A percentile compares a stretch with the other conserved stretches of the same genome.
Evolutionary conservation across 192 early-diverging fungal genomes (phyloP).

Genomic region (Haplosporangium gracile): DNA sequence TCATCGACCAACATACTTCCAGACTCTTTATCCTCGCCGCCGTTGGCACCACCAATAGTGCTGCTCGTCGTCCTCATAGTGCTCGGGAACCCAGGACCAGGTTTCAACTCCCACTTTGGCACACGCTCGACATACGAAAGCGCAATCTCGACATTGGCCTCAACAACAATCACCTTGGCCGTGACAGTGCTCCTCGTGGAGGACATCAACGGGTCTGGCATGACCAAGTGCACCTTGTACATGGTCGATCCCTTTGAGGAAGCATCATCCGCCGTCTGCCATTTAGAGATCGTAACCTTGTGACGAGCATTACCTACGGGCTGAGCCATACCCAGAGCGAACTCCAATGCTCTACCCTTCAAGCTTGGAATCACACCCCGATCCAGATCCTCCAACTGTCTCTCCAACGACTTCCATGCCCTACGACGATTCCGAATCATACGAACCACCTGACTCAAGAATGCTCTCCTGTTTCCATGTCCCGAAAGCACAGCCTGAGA

Average conservation of each 20-base stretch:
- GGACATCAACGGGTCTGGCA: slow-evolving; percentile 10
- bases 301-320: neutral
- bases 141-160: slow-evolving; percentile 31
- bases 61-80: slow-evolving; percentile 15
- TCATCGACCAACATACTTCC: slow-evolving; percentile 10
- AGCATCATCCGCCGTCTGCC: neutral
- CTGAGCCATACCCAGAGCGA: neutral
- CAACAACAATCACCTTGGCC: slow-evolving; percentile 27
- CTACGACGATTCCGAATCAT: slow-evolving; percentile 31
- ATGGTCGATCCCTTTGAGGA: slow-evolving; percentile 6
- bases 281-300: slow-evolving; percentile 16
- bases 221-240: slow-evolving; percentile 25
- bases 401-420: slow-evolving; percentile 30
- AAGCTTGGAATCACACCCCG: neutral
- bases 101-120: slow-evolving; percentile 26
- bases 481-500: slow-evolving; percentile 15
- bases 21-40: neutral
- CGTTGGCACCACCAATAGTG: neutral
- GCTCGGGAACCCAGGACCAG: slow-evolving; percentile 28
- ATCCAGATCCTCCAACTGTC: slow-evolving; percentile 29
- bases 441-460: slow-evolving; percentile 24
- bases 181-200: slow-evolving; percentile 4
- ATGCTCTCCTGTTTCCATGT: slow-evolving; percentile 20
- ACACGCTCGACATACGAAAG: slow-evolving; percentile 21
- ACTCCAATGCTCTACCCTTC: neutral